Percentiles rank a stretch among this genome's conserved stretches.
Conservation (phyloP, 495 filamentous ascomycete genomes). For the Penicillium daleae region DNA sequence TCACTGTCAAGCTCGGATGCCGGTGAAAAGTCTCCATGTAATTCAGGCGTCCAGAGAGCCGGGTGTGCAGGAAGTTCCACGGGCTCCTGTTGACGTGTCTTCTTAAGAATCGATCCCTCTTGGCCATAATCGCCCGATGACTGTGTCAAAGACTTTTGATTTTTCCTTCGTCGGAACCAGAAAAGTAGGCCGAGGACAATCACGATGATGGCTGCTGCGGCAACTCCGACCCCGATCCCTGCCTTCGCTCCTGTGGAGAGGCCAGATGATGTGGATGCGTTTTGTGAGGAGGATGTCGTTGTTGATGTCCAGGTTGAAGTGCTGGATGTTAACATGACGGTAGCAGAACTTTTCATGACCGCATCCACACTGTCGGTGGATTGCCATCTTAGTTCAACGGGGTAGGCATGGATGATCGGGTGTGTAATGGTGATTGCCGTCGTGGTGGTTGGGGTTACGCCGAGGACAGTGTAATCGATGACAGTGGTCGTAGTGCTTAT, state of each 20-base stretch:
- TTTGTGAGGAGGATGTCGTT: not conserved
- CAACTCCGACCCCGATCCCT: not conserved
- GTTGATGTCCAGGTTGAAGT: not conserved
- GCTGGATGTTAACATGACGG: not conserved
- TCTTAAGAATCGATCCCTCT: not conserved
- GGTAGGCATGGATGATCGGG: constrained; percentile 2
- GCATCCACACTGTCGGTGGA: constrained; percentile 1
- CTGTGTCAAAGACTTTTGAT: not conserved
- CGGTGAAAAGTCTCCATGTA: not conserved
- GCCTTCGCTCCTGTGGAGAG: constrained; percentile 1
- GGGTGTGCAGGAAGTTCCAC: not conserved
- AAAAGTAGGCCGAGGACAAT: not conserved
- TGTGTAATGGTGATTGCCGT: not conserved
- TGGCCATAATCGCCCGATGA: not conserved
- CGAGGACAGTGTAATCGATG: not conserved
- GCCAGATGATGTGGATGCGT: not conserved
- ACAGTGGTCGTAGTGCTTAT: not conserved
- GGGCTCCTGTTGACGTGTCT: not conserved
- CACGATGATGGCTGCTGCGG: not conserved
- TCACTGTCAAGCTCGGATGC: not conserved
- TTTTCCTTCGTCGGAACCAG: not conserved
- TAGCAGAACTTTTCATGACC: not conserved
- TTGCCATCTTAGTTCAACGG: constrained; percentile 8
- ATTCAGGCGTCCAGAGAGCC: not conserved
- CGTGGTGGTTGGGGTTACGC: constrained; percentile 4